Conservation (phyloP, 805 yeast species). For the Hanseniaspora taiwanica region DNA sequence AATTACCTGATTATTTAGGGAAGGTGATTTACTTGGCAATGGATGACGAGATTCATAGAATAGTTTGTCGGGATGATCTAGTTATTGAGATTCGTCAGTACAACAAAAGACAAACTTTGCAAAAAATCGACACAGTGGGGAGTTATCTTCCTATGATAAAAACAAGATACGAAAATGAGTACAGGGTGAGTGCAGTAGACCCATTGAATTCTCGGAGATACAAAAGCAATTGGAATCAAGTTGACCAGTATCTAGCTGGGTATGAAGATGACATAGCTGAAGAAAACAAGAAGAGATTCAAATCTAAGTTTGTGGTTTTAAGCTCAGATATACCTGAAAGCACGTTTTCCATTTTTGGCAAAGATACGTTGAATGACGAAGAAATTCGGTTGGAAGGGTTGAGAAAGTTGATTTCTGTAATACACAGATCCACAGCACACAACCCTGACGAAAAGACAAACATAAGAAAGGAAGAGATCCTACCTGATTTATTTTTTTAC, state of each 20-base stretch:
- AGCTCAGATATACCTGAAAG: constrained; percentile 61
- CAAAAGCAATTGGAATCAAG: constrained; percentile 73
- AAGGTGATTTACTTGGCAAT: constrained; percentile 61
- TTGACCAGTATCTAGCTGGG: constrained; percentile 89
- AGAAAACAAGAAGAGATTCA: constrained; percentile 39
- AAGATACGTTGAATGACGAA: constrained; percentile 61
- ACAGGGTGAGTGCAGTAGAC: constrained; percentile 42
- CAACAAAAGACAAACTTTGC: constrained; percentile 25
- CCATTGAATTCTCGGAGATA: constrained; percentile 40
- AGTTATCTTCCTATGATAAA: constrained; percentile 46
- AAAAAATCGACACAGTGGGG: constrained; percentile 20
- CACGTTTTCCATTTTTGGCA: constrained; percentile 25
- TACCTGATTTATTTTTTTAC: constrained; percentile 72
- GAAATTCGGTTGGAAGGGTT: constrained; percentile 91
- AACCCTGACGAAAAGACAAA: constrained; percentile 28
- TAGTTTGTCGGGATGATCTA: constrained; percentile 59
- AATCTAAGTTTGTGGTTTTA: constrained; percentile 72
- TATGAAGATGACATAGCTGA: constrained; percentile 50
- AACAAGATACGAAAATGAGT: constrained; percentile 64
- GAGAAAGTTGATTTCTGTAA: constrained; percentile 46
- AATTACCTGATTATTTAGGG: constrained; percentile 32
- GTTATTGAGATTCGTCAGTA: constrained; percentile 72
- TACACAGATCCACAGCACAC: constrained; percentile 44
- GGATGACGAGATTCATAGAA: constrained; percentile 75
- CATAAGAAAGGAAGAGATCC: constrained; percentile 32